These are phyloP conservation scores for Echinosophora koreensis DNA, from an alignment of 306 rosid genomes.

Conservation along the genomic window DNA sequence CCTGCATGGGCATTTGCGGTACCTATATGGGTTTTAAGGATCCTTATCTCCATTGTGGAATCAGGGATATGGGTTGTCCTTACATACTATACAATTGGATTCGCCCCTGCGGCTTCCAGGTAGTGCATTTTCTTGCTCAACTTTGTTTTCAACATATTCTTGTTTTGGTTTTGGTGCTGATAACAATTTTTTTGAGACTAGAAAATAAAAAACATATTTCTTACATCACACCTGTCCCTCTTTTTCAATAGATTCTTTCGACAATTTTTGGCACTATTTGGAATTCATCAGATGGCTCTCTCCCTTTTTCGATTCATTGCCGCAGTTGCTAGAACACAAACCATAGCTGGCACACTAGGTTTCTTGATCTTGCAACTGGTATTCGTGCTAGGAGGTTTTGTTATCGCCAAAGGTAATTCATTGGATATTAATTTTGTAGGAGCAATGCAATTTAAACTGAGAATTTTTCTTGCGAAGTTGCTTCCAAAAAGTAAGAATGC, in stretches of 20 bases:
- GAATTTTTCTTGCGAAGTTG: no score
- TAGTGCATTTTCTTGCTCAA: constrained; percentile 28
- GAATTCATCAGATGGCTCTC: constrained; percentile 73
- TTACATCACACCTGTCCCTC: background rate
- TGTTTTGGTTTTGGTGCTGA: background rate
- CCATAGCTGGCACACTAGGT: constrained; percentile 60
- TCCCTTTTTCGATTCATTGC: constrained; percentile 71
- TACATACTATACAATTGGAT: constrained; percentile 86
- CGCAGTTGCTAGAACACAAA: constrained; percentile 63
- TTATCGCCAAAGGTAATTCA: constrained; percentile 59
- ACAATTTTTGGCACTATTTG: constrained; percentile 62
- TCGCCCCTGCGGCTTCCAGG: constrained; percentile 84
- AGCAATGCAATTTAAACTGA: no score
- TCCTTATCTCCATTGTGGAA: constrained; percentile 75
- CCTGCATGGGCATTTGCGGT: constrained; percentile 86
- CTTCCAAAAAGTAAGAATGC: no score
- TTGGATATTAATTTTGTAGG: background rate
- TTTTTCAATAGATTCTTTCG: constrained; percentile 62
- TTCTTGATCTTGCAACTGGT: constrained; percentile 55
- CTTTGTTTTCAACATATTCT: background rate
- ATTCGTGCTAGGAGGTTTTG: constrained; percentile 72
- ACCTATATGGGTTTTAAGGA: constrained; percentile 80
- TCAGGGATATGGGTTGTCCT: constrained; percentile 73
- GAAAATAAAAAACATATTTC: constrained; percentile 14
- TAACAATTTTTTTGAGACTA: background rate